Evolutionary conservation across 2,329 filamentous ascomycete genomes (phyloP), one percentile per base, ranked within the genome.

Genomic region (Fusarium abutilonis): DNA sequence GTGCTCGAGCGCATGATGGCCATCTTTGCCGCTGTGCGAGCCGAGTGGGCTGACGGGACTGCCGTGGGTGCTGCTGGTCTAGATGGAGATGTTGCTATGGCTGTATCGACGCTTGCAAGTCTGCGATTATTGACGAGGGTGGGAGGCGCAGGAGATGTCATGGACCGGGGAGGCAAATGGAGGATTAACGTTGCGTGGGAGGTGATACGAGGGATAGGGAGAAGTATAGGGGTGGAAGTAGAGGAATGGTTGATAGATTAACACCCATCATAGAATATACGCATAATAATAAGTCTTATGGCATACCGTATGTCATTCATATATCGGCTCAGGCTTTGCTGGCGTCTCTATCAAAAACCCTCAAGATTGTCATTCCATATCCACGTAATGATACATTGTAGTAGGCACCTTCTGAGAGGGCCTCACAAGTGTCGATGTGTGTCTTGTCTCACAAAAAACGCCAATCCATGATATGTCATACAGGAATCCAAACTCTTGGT

Each of bases 131-230:
- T 95, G 31, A 81, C 90, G 31, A 83, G 87, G 38, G 87, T 91
- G 3, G 88, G 86, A 14, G 82, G 82, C 14, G 76, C 80, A 23
- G 78, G 80, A 9, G 90, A 93, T 75, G 77, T 83, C 23, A 79
- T 92, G 69, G 91, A 94, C 72, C 79, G 86, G 1, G 86, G 86
- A 1, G 86, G 85, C 6, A 88, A 89, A 75, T 95, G 90, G 89
- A 86, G 89, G 70, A 88, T 93, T 9, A 91, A 90, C 66, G 87
- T 91, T 54, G 86, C 88, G 1, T 93, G 90, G 90, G 92, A 95
- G 70, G 86, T 89, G 61, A 85, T 91, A 7, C 80, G 88, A 58
- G 83, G 82, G 4, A 77, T 95, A 62, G 91, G 90, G 26, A 79
- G 91, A 70, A 89, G 85, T 70, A 84, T 95, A 47, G 89, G 89